Evolutionary conservation across 495 filamentous ascomycete species (phyloP), one percentile per base, ranked within the genome.

Genomic region (Aspergillus cavernicola): DNA sequence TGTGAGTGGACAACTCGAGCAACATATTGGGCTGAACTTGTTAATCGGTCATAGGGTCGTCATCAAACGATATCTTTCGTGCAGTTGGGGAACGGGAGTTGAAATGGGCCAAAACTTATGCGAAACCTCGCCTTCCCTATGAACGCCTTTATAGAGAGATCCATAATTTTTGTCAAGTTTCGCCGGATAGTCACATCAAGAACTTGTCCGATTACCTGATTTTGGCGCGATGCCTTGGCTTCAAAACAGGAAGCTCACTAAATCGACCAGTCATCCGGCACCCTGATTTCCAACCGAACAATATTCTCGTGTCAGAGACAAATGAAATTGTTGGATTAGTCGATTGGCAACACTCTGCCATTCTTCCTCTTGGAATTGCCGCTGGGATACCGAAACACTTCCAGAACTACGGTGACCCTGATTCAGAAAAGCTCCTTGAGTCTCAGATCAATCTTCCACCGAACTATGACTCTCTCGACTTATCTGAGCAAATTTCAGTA

Each of bases 261-360:
- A 57, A 60, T 50, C 52, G 59, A 20, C 65, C 66, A 8, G 53
- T 63, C 35, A 50, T 67, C 13, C 67, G 67, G 11, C 61, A 68
- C 45, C 65, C 67, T 15, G 67, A 70, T 45, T 44, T 70, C 37
- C 65, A 65, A 41, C 63, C 60, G 11, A 68, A 64, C 46, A 70
- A 70, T 51, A 70, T 68, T 33, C 55, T 66, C 22, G 41, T 69
- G 10, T 63, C 63, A 15, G 50, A 68, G 5, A 32, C 56, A 24
- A 49, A 56, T 38, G 58, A 62, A 0, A 66, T 70, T 3, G 41
- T 58, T 4, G 61, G 63, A 29, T 44, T 70, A 1, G 64, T 70
- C n/a, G 66, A 70, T 52, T 70, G 63, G 66, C 65, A 67, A 44
- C 59, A 68, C 55, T 53, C 42, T 40, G 26, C 58, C 29, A 58